Conservation (phyloP, 192 early-diverging fungal species). For the Umbelopsis vinacea region DNA sequence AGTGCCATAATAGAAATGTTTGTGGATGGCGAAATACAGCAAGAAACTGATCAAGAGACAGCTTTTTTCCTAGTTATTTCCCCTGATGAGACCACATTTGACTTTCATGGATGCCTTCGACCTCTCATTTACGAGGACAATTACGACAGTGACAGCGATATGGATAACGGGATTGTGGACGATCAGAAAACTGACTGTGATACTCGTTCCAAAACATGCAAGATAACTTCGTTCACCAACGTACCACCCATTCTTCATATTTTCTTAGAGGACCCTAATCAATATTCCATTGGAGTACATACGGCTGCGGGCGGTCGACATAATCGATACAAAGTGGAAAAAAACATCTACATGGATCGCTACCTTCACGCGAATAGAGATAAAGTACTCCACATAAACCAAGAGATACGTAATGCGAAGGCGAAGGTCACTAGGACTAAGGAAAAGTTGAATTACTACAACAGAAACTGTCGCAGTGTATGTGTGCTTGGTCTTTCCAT, state of each 20-base stretch:
- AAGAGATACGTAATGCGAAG: conserved; percentile 6
- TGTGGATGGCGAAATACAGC: neutral
- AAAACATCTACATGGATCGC: conserved; percentile 44
- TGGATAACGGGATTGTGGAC: neutral
- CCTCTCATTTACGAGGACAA: conserved; percentile 36
- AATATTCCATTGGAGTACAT: conserved; percentile 1
- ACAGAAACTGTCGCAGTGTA: neutral
- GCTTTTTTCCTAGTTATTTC: conserved; percentile 12
- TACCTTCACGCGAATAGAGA: conserved; percentile 39
- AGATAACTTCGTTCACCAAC: conserved; percentile 32
- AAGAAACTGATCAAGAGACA: neutral
- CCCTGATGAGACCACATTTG: conserved; percentile 1
- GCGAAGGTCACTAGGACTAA: conserved; percentile 4
- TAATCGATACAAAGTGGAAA: conserved; percentile 28
- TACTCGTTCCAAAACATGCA: neutral
- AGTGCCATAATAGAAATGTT: conserved; percentile 7
- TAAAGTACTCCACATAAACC: conserved; percentile 5
- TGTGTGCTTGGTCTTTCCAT: neutral
- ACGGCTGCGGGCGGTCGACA: conserved; percentile 19
- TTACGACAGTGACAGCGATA: neutral
- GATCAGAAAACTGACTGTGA: neutral
- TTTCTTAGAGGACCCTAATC: conserved; percentile 21
- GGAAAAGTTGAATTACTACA: conserved; percentile 5
- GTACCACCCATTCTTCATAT: conserved; percentile 35
- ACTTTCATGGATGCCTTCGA: conserved; percentile 35